Evolutionary conservation across 192 early-diverging fungal species (phyloP).

Genomic region (Umbelopsis vinacea): DNA sequence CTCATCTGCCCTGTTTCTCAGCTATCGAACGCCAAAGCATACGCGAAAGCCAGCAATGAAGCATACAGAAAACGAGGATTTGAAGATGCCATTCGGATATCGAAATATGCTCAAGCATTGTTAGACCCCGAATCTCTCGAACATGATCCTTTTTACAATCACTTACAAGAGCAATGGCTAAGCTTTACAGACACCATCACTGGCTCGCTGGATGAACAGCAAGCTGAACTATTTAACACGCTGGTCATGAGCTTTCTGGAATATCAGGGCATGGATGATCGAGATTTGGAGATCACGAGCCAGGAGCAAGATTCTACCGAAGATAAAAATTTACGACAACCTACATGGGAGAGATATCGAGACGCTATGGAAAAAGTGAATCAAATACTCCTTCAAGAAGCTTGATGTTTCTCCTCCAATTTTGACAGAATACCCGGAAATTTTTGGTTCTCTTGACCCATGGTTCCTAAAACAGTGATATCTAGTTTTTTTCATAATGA

Average conservation of each 20-base stretch:
- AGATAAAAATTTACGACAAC: slow-evolving; percentile 6
- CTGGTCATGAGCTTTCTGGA: slow-evolving; percentile 42
- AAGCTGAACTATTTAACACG: slow-evolving; percentile 34
- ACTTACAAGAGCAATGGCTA: slow-evolving; percentile 31
- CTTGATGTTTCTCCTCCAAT: slow-evolving; percentile 8
- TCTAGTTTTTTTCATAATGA: slow-evolving; percentile 21
- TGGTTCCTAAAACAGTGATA: neutral
- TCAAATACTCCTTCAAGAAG: neutral
- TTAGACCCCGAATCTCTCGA: slow-evolving; percentile 29
- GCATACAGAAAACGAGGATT: slow-evolving; percentile 34
- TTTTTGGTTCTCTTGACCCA: neutral
- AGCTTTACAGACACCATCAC: slow-evolving; percentile 27
- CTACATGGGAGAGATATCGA: slow-evolving; percentile 25
- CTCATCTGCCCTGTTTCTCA: neutral
- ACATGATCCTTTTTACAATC: slow-evolving; percentile 15
- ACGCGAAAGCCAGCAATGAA: slow-evolving; percentile 22
- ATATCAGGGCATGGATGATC: slow-evolving; percentile 23
- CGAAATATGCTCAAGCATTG: slow-evolving; percentile 30
- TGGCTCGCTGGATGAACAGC: neutral
- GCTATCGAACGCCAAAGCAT: slow-evolving; percentile 28
- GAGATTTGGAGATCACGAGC: neutral
- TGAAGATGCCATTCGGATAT: slow-evolving; percentile 38
- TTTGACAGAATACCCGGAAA: neutral
- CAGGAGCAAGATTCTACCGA: neutral
- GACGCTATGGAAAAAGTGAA: neutral